phyloP scores from a whole-genome alignment of 768 basidiomycete species.

The Pulveroboletus sp. region DNA sequence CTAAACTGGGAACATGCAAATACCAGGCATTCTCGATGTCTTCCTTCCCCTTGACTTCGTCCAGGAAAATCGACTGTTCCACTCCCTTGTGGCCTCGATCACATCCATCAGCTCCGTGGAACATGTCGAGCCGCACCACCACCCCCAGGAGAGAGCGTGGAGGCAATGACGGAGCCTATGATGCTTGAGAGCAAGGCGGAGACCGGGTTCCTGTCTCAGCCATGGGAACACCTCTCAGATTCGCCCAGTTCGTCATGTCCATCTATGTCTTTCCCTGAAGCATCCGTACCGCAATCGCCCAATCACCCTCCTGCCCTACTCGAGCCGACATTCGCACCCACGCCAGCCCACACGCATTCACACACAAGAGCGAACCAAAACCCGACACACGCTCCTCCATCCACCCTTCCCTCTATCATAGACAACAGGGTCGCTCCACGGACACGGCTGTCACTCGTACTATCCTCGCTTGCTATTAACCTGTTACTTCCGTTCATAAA shows the following conservation, averaged over 20 bases:
- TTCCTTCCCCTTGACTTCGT: too few relatives aligned
- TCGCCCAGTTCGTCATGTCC: slow-evolving; percentile 64
- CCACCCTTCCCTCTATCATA: slow-evolving; percentile 68
- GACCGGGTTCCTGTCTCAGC: slow-evolving; percentile 43
- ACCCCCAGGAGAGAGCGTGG: slow-evolving; percentile 29
- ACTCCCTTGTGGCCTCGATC: slow-evolving; percentile 18
- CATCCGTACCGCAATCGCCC: slow-evolving; percentile 50
- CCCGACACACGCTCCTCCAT: slow-evolving; percentile 30
- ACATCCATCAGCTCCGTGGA: slow-evolving; percentile 19
- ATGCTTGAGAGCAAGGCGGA: slow-evolving; percentile 12
- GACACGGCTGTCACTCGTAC: slow-evolving; percentile 63
- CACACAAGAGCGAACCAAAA: slow-evolving; percentile 22
- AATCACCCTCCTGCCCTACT: slow-evolving; percentile 24
- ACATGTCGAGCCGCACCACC: slow-evolving; percentile 16
- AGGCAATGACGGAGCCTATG: neutral
- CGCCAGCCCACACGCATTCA: slow-evolving; percentile 11
- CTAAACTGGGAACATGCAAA: too few relatives aligned
- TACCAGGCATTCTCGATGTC: too few relatives aligned
- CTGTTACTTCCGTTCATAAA: slow-evolving; percentile 85
- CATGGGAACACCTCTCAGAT: slow-evolving; percentile 72
- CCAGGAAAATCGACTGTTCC: too few relatives aligned
- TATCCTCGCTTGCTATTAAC: slow-evolving; percentile 79
- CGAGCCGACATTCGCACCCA: slow-evolving; percentile 7
- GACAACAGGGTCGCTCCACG: slow-evolving; percentile 61
- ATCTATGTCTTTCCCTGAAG: slow-evolving; percentile 73